Base-by-base conservation (phyloP, 257 asterid species). In the Petrea volubilis region DNA sequence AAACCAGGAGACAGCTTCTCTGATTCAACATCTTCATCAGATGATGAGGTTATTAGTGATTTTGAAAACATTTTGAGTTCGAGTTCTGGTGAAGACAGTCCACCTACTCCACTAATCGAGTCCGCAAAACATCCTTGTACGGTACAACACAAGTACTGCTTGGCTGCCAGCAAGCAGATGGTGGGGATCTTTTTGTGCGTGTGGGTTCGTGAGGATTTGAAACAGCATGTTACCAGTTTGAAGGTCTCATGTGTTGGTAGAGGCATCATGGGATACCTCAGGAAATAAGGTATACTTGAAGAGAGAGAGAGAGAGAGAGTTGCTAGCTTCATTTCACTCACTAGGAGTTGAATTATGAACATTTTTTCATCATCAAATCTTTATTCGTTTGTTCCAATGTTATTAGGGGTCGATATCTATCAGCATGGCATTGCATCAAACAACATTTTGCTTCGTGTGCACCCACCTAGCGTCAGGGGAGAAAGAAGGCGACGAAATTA, bases 251-350 rank as follows among this genome's bases (percentile, higher is more conserved):
- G 93, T 15, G 93, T 91, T 43, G 96, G 96, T 15, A 75, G 62
- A 20, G 95, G 97, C 73, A 83, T 91, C 49, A 84, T 91, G 96
- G 95, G 97, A 55, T 89, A 81, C 87, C 91, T 89, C 17, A n/a
- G 97, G 97, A 60, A 91, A 91, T 71, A 91, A 91, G 92, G 97
- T 91, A 72, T 52, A 14, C n/a, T n/a, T n/a, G n/a, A n/a, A n/a
- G n/a, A n/a, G n/a, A n/a, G n/a, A n/a, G n/a, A n/a, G n/a, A n/a
- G n/a, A n/a, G n/a, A n/a, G n/a, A n/a, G n/a, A n/a, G n/a, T n/a
- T 51, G 20, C 50, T 34, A 23, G 40, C 20, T 41, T 4, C 14
- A 10, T 2, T 64, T 64, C 7, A 9, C n/a, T n/a, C n/a, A n/a
- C n/a, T n/a, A n/a, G n/a, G n/a, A n/a, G n/a, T n/a, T n/a, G n/a